Evolutionary conservation across 306 rosid species (phyloP), one percentile per base, ranked within the genome.

Genomic region (Prunus fruticosa): DNA sequence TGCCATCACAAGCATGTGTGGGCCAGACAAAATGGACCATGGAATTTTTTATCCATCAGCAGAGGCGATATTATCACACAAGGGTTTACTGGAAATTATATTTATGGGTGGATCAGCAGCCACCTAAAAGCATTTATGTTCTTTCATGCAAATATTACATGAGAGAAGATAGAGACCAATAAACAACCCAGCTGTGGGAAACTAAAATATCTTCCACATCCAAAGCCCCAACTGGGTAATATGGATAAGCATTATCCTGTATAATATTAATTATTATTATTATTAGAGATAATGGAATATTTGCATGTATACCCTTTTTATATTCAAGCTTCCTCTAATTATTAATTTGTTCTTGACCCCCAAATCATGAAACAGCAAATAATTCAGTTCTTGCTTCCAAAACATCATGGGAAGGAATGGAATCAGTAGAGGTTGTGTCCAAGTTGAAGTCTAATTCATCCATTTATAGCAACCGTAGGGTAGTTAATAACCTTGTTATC

Each of bases 101-200:
- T 61, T 61, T 61, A 61, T 61, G 78, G 58, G 78, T 75, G 75
- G 87, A 86, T 86, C 82, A 77, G 79, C 67, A 72, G 75, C 85
- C 90, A 82, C 81, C 90, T 51, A 69, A 82, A 75, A 81, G 82
- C 85, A 84, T 77, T 86, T 76, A 84, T 86, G 78, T 74, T 76
- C 38, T 58, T 73, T 72, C 77, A 56, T 72, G 75, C 27, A 64
- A 34, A 47, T 45, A 80, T 79, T 71, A 64, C 70, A 50, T 12
- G 20, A 60, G 58, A 67, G 62, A 75, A 46, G 85, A 84, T 67
- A 83, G 81, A 86, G 81, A 61, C 43, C 4, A 47, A 34, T 5
- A 34, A 34, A 11, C 64, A 1, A 54, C 25, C n/a, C 46, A 41
- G 25, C 20, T 18, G 50, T 72, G 14, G 13, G 60, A 20, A 51